Base-by-base conservation (phyloP, 73 alveolate genomes). In the Halteria grandinella region DNA sequence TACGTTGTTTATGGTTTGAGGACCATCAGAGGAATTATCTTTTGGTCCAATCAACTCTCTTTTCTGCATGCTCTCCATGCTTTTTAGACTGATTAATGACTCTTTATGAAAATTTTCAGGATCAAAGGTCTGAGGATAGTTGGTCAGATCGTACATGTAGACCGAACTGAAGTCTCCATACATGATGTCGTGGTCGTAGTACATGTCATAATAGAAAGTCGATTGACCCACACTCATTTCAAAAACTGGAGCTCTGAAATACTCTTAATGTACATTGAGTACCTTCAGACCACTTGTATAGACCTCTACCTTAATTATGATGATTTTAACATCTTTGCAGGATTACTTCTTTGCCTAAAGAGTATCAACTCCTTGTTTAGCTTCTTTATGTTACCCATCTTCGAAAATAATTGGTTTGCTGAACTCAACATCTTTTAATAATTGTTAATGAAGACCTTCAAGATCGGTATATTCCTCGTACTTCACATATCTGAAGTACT, bases 131-230 rank as follows among this genome's bases (percentile, higher is more conserved):
- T 53, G 32, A 1, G 90, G 90, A 50, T 69, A 80, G 24, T 32
- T 31, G 0, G 85, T 80, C 39, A 63, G 28, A 69, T 80, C 90
- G 34, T 28, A 54, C 10, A 80, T 32, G 8, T 8, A 24, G 18
- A 53, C 44, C 21, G 59, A 55, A 31, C 62, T 49, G 24, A 80
- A 57, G 47, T 20, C 33, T 25, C 90, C 84, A 14, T 33, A 58
- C 11, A 80, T 41, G n/a, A 49, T 66, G 52, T 80, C 90, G 31
- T 80, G 90, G 28, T 80, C 90, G 27, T 66, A 34, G 17, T 12
- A 29, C 84, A 80, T 70, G 20, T 52, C 57, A 25, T 80, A 80
- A 24, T 25, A 39, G 39, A 80, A 36, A 18, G 11, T 12, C 3
- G 80, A 69, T 29, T 66, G 25, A 0, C 74, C 90, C n/a, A 80